Evolutionary conservation across 2,329 filamentous ascomycete species (phyloP).

Genomic region (Geoglossum cookeanum): DNA sequence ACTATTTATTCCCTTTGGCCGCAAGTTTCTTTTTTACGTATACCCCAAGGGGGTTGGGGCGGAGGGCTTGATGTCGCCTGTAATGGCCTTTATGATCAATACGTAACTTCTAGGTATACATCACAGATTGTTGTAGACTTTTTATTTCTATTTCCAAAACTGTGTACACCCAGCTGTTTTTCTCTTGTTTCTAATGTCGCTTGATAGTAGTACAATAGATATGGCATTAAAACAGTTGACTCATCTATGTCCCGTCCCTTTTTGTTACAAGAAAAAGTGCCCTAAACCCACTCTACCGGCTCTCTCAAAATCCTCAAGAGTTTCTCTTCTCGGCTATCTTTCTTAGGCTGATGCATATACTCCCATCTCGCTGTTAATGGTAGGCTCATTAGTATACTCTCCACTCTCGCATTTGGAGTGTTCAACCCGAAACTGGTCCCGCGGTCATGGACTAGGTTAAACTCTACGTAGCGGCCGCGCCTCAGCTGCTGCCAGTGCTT

Average conservation of each 20-base stretch:
- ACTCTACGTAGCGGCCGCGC: constrained; percentile 91
- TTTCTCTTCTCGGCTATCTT: constrained; percentile 57
- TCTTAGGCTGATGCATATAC: constrained; percentile 80
- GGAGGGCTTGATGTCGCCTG: too few relatives aligned
- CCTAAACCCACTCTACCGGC: constrained; percentile 39
- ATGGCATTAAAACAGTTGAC: background rate
- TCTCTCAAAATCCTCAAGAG: constrained; percentile 52
- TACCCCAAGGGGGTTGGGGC: too few relatives aligned
- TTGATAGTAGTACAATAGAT: background rate
- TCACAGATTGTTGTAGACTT: too few relatives aligned
- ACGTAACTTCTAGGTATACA: too few relatives aligned
- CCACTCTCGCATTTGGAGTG: constrained; percentile 75
- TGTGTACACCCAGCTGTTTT: too few relatives aligned
- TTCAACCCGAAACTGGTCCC: constrained; percentile 89
- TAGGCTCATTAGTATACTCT: constrained; percentile 95
- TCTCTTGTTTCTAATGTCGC: background rate
- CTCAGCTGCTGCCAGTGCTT: constrained; percentile 95
- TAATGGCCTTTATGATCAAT: too few relatives aligned
- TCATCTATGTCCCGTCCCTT: background rate
- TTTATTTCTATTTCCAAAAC: too few relatives aligned
- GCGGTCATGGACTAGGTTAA: constrained; percentile 92
- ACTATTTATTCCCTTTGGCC: too few relatives aligned
- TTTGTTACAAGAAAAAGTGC: background rate
- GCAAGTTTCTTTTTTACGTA: too few relatives aligned
- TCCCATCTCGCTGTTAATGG: constrained; percentile 85